These are phyloP conservation scores for Aspergillus hortae DNA, from an alignment of 2,329 filamentous ascomycete genomes.

Conservation along the genomic window DNA sequence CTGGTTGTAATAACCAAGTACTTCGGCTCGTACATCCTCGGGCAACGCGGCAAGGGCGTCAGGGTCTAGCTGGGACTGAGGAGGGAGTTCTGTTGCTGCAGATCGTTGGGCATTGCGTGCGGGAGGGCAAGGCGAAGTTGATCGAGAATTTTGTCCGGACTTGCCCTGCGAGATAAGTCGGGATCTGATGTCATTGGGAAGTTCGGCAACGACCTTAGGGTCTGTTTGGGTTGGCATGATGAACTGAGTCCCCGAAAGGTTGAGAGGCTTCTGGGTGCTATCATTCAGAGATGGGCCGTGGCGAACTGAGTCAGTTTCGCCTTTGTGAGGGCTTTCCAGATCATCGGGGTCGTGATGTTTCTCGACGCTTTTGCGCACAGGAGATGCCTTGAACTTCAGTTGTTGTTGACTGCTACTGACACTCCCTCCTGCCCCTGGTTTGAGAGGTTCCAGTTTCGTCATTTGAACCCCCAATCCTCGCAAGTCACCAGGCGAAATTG, in stretches of 20 bases:
- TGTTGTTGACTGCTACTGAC: conserved; percentile 74
- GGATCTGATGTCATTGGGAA: conserved; percentile 77
- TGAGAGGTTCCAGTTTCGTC: conserved; percentile 84
- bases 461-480: conserved; percentile 88
- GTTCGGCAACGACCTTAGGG: conserved; percentile 72
- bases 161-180: conserved; percentile 63
- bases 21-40: conserved; percentile 77
- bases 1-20: conserved; percentile 66
- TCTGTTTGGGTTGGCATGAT: conserved; percentile 80
- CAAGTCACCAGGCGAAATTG: conserved; percentile 86
- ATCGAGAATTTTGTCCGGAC: conserved; percentile 14
- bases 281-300: conserved; percentile 32
- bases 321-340: conserved; percentile 41
- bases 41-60: conserved; percentile 81
- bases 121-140: conserved; percentile 33
- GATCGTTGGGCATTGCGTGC: conserved; percentile 16
- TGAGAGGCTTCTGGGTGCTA: conserved; percentile 60
- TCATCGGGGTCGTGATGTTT: conserved; percentile 47
- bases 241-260: conserved; percentile 85
- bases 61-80: conserved; percentile 75
- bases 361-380: conserved; percentile 24
- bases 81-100: conserved; percentile 46
- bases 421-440: conserved; percentile 48
- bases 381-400: conserved; percentile 63
- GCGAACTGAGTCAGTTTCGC: conserved; percentile 26